Evolutionary conservation across 768 basidiomycete species (phyloP).

Genomic region (Leccinum rimulosum): DNA sequence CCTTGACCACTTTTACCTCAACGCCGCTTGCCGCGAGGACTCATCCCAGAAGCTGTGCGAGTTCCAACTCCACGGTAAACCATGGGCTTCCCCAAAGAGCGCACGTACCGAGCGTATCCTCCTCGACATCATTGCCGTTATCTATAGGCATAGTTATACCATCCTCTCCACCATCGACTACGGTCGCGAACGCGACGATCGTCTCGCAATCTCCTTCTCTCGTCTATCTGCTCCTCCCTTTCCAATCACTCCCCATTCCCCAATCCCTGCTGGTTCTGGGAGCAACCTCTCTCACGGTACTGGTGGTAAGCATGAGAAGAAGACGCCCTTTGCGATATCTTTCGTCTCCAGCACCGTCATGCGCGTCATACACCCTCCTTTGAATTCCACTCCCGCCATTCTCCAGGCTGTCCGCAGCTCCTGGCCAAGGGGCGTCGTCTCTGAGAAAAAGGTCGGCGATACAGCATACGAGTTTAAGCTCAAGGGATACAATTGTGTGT

Average conservation of each 20-base stretch:
- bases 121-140: conserved; percentile 59
- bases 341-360: conserved; percentile 65
- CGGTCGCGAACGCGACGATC: conserved; percentile 73
- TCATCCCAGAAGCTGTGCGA: conserved; percentile 57
- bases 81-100: conserved; percentile 71
- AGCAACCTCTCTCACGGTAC: conserved; percentile 38
- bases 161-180: conserved; percentile 74
- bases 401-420: conserved; percentile 74
- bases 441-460: conserved; percentile 72
- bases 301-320: conserved; percentile 31
- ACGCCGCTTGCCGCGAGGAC: conserved; percentile 54
- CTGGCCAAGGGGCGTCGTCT: conserved; percentile 78
- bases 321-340: conserved; percentile 67
- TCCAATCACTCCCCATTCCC: conserved; percentile 38
- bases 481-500: conserved; percentile 76
- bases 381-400: conserved; percentile 75
- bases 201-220: conserved; percentile 68
- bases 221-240: conserved; percentile 39
- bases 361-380: conserved; percentile 75
- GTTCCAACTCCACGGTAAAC: conserved; percentile 65
- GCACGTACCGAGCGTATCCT: conserved; percentile 65
- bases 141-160: conserved; percentile 61
- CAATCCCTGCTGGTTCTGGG: conserved; percentile 38
- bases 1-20: conserved; percentile 46
- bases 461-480: conserved; percentile 77